Evolutionary conservation across 2,329 filamentous ascomycete genomes (phyloP).

Genomic region (Sclerotinia sclerotiorum): DNA sequence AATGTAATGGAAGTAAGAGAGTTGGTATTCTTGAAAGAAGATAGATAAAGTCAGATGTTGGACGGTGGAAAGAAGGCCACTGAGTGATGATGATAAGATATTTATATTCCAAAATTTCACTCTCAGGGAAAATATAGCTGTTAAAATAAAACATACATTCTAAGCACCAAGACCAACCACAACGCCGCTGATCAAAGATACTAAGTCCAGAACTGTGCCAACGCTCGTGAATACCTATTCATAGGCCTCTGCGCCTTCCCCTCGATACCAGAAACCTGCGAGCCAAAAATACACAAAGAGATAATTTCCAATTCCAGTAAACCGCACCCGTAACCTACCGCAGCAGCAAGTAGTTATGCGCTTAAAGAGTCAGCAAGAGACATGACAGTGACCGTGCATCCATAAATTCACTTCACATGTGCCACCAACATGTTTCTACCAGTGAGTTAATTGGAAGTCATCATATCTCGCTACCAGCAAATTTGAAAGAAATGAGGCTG

Average conservation of each 20-base stretch:
- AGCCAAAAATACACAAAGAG: too few species aligned
- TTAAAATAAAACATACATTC: not conserved
- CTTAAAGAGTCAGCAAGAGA: not conserved
- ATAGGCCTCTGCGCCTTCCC: not conserved
- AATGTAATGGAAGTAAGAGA: rapidly evolving
- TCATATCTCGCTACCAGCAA: not conserved
- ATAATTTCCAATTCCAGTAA: too few species aligned
- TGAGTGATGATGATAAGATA: too few species aligned
- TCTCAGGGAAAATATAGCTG: too few species aligned
- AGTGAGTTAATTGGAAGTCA: not conserved
- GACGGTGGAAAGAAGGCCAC: not conserved
- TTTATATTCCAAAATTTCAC: not conserved
- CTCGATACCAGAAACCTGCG: not conserved
- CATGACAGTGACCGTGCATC: not conserved
- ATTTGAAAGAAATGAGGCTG: not conserved
- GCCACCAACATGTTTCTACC: not conserved
- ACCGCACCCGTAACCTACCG: not conserved
- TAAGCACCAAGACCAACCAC: rapidly evolving
- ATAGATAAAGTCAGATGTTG: too few species aligned
- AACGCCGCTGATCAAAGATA: not conserved
- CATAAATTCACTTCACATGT: not conserved
- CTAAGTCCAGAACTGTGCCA: not conserved
- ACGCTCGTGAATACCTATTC: not conserved
- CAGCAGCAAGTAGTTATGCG: not conserved
- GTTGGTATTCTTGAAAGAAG: not conserved